Conservation (phyloP, 768 basidiomycete species). For the Pluteus cervinus region DNA sequence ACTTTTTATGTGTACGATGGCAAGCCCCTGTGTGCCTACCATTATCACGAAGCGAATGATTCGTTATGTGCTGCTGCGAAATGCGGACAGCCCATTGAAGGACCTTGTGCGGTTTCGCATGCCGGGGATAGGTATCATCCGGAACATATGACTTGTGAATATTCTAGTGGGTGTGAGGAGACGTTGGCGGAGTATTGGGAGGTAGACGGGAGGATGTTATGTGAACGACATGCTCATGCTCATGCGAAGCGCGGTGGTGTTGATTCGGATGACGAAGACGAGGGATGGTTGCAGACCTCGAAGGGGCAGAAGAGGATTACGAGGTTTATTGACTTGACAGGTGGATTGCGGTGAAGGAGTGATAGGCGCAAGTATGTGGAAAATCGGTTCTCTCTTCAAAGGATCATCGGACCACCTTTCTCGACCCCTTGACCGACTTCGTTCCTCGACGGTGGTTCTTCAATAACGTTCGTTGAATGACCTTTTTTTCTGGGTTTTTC, state of each 20-base stretch:
- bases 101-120: slow-evolving; percentile 86
- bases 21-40: slow-evolving; percentile 85
- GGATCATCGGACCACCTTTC: too few relatives aligned
- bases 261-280: slow-evolving; percentile 19
- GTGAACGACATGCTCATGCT: slow-evolving; percentile 67
- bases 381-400: too few relatives aligned
- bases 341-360: slow-evolving; percentile 16
- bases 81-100: slow-evolving; percentile 90
- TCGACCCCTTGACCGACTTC: too few relatives aligned
- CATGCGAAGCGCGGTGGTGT: slow-evolving; percentile 14
- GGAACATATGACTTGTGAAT: slow-evolving; percentile 83
- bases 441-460: too few relatives aligned
- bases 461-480: too few relatives aligned
- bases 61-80: slow-evolving; percentile 75
- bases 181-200: slow-evolving; percentile 84
- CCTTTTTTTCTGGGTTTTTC: too few relatives aligned
- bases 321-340: slow-evolving; percentile 70
- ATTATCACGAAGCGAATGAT: slow-evolving; percentile 89
- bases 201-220: slow-evolving; percentile 78
- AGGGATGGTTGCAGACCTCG: slow-evolving; percentile 30
- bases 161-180: slow-evolving; percentile 47
- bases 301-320: slow-evolving; percentile 75
- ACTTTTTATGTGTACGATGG: slow-evolving; percentile 90
- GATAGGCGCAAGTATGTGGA: too few relatives aligned
- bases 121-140: slow-evolving; percentile 80